Evolutionary conservation across 306 rosid genomes (phyloP).

Genomic region (Trifolium fragiferum): DNA sequence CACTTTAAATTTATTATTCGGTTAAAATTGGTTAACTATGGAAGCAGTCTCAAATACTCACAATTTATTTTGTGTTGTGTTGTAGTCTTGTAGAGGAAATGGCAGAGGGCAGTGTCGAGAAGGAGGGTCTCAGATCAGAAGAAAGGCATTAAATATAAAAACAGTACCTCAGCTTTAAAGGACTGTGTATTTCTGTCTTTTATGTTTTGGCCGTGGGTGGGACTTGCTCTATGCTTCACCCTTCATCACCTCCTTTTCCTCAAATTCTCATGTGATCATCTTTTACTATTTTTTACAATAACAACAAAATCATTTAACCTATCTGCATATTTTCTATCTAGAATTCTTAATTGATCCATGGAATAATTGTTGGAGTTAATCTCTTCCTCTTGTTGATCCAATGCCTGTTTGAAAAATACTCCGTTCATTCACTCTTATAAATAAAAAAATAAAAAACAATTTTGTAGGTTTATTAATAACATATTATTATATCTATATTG

Average conservation of each 20-base stretch:
- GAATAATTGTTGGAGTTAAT: slow-evolving; percentile 11
- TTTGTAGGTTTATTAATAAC: too few species aligned
- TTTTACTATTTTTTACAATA: slow-evolving; percentile 7
- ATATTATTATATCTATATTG: too few species aligned
- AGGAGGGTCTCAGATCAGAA: slow-evolving; percentile 26
- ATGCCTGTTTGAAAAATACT: too few species aligned
- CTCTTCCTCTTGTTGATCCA: too few species aligned
- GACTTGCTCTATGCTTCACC: slow-evolving; percentile 13
- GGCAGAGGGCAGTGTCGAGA: slow-evolving; percentile 26
- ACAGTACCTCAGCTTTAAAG: background rate
- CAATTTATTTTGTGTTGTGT: too few species aligned
- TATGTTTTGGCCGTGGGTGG: slow-evolving; percentile 47
- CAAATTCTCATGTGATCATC: background rate
- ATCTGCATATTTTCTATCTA: background rate
- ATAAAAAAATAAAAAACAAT: too few species aligned
- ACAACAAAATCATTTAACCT: background rate
- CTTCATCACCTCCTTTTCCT: background rate
- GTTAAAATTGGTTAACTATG: too few species aligned
- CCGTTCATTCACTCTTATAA: too few species aligned
- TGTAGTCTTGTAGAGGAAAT: slow-evolving; percentile 28
- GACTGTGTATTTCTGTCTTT: slow-evolving; percentile 25
- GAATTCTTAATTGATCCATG: background rate
- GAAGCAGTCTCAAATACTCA: too few species aligned
- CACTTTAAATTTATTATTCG: too few species aligned
- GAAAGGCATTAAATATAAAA: slow-evolving; percentile 34